Evolutionary conservation across 2,329 filamentous ascomycete genomes (phyloP), one percentile per base, ranked within the genome.

Genomic region (Fusarium anguioides): DNA sequence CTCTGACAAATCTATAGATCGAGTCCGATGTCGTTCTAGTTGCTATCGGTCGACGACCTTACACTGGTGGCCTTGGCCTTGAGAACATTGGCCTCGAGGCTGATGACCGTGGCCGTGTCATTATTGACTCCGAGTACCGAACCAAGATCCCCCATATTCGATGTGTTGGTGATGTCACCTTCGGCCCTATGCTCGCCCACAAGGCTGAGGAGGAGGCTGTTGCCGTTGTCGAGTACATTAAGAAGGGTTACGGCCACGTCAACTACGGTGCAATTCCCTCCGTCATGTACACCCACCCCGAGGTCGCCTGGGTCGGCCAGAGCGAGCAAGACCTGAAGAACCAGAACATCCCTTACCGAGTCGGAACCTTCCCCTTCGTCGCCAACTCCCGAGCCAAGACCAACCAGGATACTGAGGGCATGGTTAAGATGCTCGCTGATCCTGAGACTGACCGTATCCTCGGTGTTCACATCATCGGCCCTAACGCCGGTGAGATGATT

Each of bases 371-470:
- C 89, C 96, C 96, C 73, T 99, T 99, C 87, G 92, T 90, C 77
- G 96, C 96, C 83, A 99, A 99, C 88, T 97, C 93, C 60, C 91
- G 96, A 79, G 96, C 96, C 74, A 99, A 98, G 91, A 99, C 96
- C 78, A 99, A 98, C 86, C 85, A 96, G 72, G 96, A 99, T 78
- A 92, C 92, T 33, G 96, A 99, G 60, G 96, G 96, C 73, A 83
- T 97, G 80, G 96, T 99, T 75, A 99, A 99, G 87, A 96, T 99
- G 84, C 86, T 99, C 65, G 91, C 94, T 35, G 96, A 99, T 78
- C 93, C 94, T 49, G 92, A 98, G 87, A 99, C 96, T 33, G 96
- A 99, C 82, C 89, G 96, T 72, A 91, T 99, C 72, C 86, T 99
- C 66, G 96, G 96, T 71, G 91, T 97, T 69, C 96, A 99, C 86